Evolutionary conservation across 495 filamentous ascomycete species (phyloP), one percentile per base, ranked within the genome.

Genomic region (Platismatia glauca): DNA sequence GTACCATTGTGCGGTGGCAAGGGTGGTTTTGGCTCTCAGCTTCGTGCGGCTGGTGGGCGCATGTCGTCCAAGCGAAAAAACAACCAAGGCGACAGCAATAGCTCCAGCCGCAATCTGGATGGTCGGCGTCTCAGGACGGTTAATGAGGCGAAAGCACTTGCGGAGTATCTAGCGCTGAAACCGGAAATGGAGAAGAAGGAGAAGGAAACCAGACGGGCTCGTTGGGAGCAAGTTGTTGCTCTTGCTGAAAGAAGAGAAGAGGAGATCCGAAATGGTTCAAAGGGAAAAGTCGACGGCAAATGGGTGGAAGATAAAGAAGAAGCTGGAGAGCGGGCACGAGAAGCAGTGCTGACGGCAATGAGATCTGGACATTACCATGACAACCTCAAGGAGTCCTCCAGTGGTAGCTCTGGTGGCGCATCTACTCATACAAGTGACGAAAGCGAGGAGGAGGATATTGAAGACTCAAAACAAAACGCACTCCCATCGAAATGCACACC

Each of bases 161-260:
- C 95, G 0, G 93, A 97, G 71, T 97, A 95, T 71, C 81, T 97
- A 3, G 91, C 94, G 16, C 85, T 94, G 59, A 97, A 97, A 71
- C 94, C 95, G 0, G 94, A 96, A 61, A 96, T 97, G 91, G 94
- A 96, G 61, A 84, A 85, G 68, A 88, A 87, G 70, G 93, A 96
- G 71, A 90, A 91, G 63, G 91, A 95, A 70, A 87, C 87, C 72
- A 82, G 90, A 50, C 78, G 86, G 53, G 82, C 86, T 72, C 73
- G 90, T 53, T 96, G 91, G 89, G 83, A 93, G 72, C 81, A 89
- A 62, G 85, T 97, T 34, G 86, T 96, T 41, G 90, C 90, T 27
- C 77, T 85, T 57, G 86, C 91, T 2, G 93, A 97, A 70, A 81
- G 83, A 59, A 86, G 83, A 64, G 84, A 93, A 68, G 88, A 92